phyloP scores from a whole-genome alignment of 805 yeast genomes.

The Suhomyces tanzawaensis region DNA sequence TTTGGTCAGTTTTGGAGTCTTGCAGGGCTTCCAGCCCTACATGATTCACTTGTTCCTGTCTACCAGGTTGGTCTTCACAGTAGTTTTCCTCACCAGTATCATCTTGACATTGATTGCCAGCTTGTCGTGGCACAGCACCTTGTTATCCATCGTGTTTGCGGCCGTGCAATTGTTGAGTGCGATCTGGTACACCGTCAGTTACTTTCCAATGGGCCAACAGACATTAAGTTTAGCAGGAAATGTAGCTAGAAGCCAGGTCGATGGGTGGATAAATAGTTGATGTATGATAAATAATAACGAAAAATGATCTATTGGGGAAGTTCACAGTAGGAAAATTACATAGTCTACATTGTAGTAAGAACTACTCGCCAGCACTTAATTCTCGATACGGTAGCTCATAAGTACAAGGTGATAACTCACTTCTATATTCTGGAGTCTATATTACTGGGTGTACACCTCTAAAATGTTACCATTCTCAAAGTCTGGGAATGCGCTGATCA shows the following conservation, averaged over 20 bases:
- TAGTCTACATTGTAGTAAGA: too few relatives aligned
- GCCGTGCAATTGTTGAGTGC: constrained; percentile 40
- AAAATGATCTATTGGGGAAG: too few relatives aligned
- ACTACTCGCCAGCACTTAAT: too few relatives aligned
- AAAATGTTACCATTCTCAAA: constrained; percentile 17
- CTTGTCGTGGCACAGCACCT: constrained; percentile 35
- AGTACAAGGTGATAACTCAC: too few relatives aligned
- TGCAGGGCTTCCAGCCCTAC: constrained; percentile 42
- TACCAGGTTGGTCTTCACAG: constrained; percentile 38
- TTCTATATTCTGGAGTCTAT: too few relatives aligned
- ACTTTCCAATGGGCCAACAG: constrained; percentile 47
- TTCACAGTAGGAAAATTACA: too few relatives aligned
- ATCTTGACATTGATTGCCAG: constrained; percentile 38
- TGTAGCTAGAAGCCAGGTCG: constrained; percentile 45
- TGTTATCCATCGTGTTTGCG: constrained; percentile 41
- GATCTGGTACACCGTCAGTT: constrained; percentile 46
- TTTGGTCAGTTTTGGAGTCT: constrained; percentile 45
- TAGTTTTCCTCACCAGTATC: constrained; percentile 38
- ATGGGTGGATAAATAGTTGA: constrained; percentile 34
- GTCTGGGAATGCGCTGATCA: constrained; percentile 34
- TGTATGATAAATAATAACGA: neutral
- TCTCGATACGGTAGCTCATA: too few relatives aligned
- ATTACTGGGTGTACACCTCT: constrained; percentile 2
- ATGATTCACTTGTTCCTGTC: constrained; percentile 42
- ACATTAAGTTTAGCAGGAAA: constrained; percentile 41